A percentile compares a stretch with the other conserved stretches of the same genome.
Evolutionary conservation across 257 asterid species (phyloP).

Genomic region (Galeopsis tetrahit): DNA sequence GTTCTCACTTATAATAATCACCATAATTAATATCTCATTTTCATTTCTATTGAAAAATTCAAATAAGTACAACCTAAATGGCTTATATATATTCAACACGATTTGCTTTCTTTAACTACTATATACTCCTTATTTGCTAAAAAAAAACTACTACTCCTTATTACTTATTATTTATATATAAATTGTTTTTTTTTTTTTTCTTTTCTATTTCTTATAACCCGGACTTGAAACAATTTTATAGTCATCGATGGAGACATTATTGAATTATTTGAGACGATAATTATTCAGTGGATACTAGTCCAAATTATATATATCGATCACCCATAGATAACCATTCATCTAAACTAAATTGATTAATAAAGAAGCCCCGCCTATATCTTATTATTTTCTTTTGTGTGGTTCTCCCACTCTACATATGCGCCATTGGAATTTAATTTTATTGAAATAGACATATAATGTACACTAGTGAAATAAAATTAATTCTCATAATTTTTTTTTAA

Average conservation of each 20-base stretch:
- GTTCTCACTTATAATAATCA: too few species aligned
- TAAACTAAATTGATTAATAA: not conserved
- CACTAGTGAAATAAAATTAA: not conserved
- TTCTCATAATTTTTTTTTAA: not conserved
- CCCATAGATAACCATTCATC: not conserved
- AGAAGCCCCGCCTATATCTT: not conserved
- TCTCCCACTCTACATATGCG: constrained; percentile 1
- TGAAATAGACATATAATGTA: not conserved
- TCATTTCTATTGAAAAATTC: too few species aligned
- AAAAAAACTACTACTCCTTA: too few species aligned
- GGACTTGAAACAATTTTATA: not conserved
- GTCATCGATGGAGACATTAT: not conserved
- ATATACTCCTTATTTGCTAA: too few species aligned
- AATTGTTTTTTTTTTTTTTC: not conserved
- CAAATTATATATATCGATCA: not conserved
- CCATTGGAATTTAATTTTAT: not conserved
- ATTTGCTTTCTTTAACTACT: not conserved
- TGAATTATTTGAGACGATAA: not conserved
- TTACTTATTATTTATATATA: not conserved
- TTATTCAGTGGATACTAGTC: not conserved
- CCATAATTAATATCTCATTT: too few species aligned
- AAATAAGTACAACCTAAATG: too few species aligned
- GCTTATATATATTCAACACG: constrained; percentile 23
- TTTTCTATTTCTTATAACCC: not conserved
- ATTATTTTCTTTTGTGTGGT: not conserved